Percentiles rank a stretch among this genome's conserved stretches.
These are phyloP conservation scores for Akanthomyces lecanii DNA, from an alignment of 2,329 filamentous ascomycete genomes.

Conservation along the genomic window DNA sequence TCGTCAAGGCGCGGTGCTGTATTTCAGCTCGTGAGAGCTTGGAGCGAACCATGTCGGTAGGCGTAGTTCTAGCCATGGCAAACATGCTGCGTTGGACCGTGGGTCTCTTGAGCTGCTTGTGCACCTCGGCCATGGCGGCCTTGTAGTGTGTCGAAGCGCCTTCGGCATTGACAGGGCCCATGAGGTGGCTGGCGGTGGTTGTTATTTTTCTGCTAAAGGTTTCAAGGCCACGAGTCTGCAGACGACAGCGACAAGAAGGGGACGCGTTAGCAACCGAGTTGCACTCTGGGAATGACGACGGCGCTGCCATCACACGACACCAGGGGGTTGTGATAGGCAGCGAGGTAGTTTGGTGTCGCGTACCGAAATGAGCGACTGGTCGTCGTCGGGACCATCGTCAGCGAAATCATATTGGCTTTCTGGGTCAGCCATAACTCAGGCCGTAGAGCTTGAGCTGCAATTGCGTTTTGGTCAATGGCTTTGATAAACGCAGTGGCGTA, in stretches of 20 bases:
- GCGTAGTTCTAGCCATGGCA: slow-evolving; percentile 82
- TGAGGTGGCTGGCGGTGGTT: slow-evolving; percentile 86
- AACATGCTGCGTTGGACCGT: slow-evolving; percentile 85
- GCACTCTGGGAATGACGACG: slow-evolving; percentile 12
- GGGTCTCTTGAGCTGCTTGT: slow-evolving; percentile 81
- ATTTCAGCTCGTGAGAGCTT: slow-evolving; percentile 89
- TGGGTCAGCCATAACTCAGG: slow-evolving; percentile 37
- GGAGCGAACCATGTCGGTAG: slow-evolving; percentile 89
- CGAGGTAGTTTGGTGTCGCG: slow-evolving; percentile 18
- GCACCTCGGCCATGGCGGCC: slow-evolving; percentile 80
- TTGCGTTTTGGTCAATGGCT: slow-evolving; percentile 12
- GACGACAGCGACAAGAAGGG: slow-evolving; percentile 11
- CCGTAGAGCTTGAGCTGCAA: slow-evolving; percentile 11
- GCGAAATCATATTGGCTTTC: slow-evolving; percentile 44
- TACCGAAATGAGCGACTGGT: slow-evolving; percentile 45
- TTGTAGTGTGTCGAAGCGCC: slow-evolving; percentile 67
- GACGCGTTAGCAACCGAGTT: slow-evolving; percentile 7
- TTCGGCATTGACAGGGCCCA: slow-evolving; percentile 57
- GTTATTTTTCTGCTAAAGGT: slow-evolving; percentile 93
- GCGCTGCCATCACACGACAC: slow-evolving; percentile 29
- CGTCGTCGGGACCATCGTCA: slow-evolving; percentile 42
- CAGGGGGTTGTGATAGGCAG: not conserved
- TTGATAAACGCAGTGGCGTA: not conserved
- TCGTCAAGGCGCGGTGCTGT: slow-evolving; percentile 84
- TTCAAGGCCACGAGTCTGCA: slow-evolving; percentile 79